Base-by-base conservation (phyloP, 768 basidiomycete genomes). In the Infundibulicybe gibba region DNA sequence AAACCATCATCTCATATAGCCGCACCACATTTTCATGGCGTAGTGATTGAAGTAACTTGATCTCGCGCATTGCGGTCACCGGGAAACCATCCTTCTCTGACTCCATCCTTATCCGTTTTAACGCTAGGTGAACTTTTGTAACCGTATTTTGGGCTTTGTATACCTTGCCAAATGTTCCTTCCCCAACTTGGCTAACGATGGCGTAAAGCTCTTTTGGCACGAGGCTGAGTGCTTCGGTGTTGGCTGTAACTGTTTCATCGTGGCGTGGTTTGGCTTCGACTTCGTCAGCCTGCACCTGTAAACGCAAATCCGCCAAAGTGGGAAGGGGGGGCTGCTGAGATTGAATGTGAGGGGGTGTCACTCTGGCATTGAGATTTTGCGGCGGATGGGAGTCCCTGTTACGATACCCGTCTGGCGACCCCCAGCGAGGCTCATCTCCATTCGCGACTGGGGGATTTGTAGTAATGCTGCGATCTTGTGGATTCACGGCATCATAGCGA, bases 51-150 rank as follows among this genome's bases (percentile, higher is more conserved):
- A 99, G 68, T 34, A 99, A 80, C 61, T 98, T 99, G 67, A 99
- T 97, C 68, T 99, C 97, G 41, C 97, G 81, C 87, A 98, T 95
- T 1, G 97, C 94, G 21, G 97, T 99, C 6, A 99, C 92, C 12
- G 97, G 97, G 65, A 99, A 99, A 0, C 97, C 97, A 61, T 99
- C 97, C 58, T 81, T 83, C 68, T 99, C 97, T 5, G 88, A 79
- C 63, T 99, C 97, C 94, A 99, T 97, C 37, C 94, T 80, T 59
- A 99, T 97, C 44, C 94, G 81, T 72, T 99, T 99, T 53, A 99
- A 68, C 14, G 97, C 97, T 33, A 97, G 94, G 51, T 85, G 71
- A 11, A 75, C 62, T 32, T 82, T 85, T n/a, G 81, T 86, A 41
- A 85, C 72, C 9, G 78, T 83, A 54, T 95, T 94, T 49, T 82